These are phyloP conservation scores for Hygrocybe punicea DNA, from an alignment of 768 basidiomycete species.

Conservation along the genomic window DNA sequence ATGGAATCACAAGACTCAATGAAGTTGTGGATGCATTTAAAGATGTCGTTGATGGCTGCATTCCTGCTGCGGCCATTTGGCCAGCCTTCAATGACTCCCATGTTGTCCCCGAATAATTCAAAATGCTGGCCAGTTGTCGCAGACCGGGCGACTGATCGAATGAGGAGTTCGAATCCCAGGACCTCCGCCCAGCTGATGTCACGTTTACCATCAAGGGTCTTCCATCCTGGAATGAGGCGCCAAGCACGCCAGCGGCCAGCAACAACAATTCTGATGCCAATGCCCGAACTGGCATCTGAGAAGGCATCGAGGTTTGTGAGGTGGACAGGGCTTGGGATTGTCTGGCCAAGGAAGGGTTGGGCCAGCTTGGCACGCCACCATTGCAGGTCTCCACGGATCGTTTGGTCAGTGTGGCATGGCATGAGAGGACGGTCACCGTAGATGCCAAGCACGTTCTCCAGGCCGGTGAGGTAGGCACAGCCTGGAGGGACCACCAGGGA, in stretches of 20 bases:
- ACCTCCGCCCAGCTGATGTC: slow-evolving; percentile 51
- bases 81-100: slow-evolving; percentile 43
- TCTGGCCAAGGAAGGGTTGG: slow-evolving; percentile 2
- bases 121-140: slow-evolving; percentile 7
- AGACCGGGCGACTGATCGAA: slow-evolving; percentile 14
- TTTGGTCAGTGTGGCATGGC: slow-evolving; percentile 17
- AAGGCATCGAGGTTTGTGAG: slow-evolving; percentile 34
- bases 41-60: slow-evolving; percentile 26
- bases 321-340: slow-evolving; percentile 27
- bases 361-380: slow-evolving; percentile 35
- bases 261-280: slow-evolving; percentile 36
- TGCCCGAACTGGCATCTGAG: slow-evolving; percentile 37
- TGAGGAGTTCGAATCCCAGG: slow-evolving; percentile 41
- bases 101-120: slow-evolving; percentile 38
- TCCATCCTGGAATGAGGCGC: slow-evolving; percentile 32
- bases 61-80: slow-evolving; percentile 38
- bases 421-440: slow-evolving; percentile 31
- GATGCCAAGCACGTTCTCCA: slow-evolving; percentile 36
- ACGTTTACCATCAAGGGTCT: slow-evolving; percentile 11
- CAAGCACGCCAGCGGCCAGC: slow-evolving; percentile 31
- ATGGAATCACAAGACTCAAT: neutral
- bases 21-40: slow-evolving; percentile 22
- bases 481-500: slow-evolving; percentile 25
- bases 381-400: slow-evolving; percentile 20
- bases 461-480: slow-evolving; percentile 38